Conservation (phyloP, 805 yeast species). For the Candida arabinofermentans region DNA sequence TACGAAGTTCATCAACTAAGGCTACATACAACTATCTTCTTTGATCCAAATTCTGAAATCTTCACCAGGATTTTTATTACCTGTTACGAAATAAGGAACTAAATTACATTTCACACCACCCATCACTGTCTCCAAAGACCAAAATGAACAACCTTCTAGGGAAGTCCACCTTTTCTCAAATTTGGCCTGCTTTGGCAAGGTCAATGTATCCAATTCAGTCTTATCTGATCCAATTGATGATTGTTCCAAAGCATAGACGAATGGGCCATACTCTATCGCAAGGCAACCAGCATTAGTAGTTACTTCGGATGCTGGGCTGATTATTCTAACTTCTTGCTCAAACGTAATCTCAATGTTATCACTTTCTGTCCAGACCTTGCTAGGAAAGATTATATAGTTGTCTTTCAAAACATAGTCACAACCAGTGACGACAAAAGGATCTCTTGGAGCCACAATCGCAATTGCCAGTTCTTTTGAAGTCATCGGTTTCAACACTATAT, state of each 20-base stretch:
- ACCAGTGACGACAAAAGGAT: background rate
- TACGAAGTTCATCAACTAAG: no score
- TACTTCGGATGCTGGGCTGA: conserved; percentile 15
- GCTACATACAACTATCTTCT: no score
- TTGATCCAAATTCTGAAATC: conserved; percentile 19
- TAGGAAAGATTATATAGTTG: conserved; percentile 11
- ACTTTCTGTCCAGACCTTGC: conserved; percentile 4
- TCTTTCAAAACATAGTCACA: conserved; percentile 1
- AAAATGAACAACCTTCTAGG: conserved; percentile 6
- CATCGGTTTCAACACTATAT: conserved; percentile 1
- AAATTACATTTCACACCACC: conserved; percentile 4
- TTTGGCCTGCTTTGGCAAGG: conserved; percentile 5
- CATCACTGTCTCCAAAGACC: conserved; percentile 5
- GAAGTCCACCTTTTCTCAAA: conserved; percentile 2
- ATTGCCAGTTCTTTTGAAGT: conserved; percentile 6
- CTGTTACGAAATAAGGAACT: conserved; percentile 20
- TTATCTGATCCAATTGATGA: conserved; percentile 6
- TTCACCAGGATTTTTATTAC: conserved; percentile 21
- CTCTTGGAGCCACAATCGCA: conserved; percentile 13
- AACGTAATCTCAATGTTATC: conserved; percentile 4
- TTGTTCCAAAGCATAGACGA: conserved; percentile 17
- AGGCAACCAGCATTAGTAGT: conserved; percentile 16
- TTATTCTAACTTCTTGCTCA: conserved; percentile 9
- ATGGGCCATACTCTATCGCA: conserved; percentile 20
- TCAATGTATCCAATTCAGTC: conserved; percentile 7